Base-by-base conservation (phyloP, 2,329 filamentous ascomycete genomes). In the Daldinia sp. region DNA sequence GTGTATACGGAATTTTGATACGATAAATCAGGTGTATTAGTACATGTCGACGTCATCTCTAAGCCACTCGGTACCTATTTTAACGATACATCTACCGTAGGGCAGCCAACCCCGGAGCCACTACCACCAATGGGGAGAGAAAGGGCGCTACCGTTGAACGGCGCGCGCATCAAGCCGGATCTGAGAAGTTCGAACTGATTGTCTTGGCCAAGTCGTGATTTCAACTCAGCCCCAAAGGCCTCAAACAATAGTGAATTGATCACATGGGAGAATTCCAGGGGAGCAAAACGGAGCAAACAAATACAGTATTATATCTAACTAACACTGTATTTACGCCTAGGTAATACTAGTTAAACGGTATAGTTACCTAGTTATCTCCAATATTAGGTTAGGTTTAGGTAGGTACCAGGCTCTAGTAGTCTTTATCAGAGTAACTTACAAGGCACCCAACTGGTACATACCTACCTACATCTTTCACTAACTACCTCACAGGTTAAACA, bases 31-130 rank as follows among this genome's bases (percentile, higher is more conserved):
- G 6, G 18, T n/a, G n/a, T n/a, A 15, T 28, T 54, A 35, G 10
- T 35, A 44, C 65, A 63, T 42, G 59, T 51, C 64, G 64, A 72
- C 71, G 71, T 72, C 71, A 72, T 71, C 35, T 46, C 70, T 61
- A 63, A 72, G 70, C 70, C 70, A 72, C 70, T 66, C 39, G 28
- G 54, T 63, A 54, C 35, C 23, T 41, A 56, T 26, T 42, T 37
- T 2, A 13, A 39, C 23, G 10, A 1, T 33, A 41, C n/a, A 37
- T 12, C 33, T 41, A 15, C 20, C 50, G 54, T 33, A 18, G 35
- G 12, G 35, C 35, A 37, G 10, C 35, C 51, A 61, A 37, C 37
- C 33, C 33, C 30, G 50, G 50, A 28, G 58, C 35, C 41, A 37
- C 46, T 44, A 51, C 50, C 53, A 56, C 60, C 63, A 61, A 65